These are phyloP conservation scores for Lachancea fermentati DNA, from an alignment of 805 yeast species.

Conservation along the genomic window DNA sequence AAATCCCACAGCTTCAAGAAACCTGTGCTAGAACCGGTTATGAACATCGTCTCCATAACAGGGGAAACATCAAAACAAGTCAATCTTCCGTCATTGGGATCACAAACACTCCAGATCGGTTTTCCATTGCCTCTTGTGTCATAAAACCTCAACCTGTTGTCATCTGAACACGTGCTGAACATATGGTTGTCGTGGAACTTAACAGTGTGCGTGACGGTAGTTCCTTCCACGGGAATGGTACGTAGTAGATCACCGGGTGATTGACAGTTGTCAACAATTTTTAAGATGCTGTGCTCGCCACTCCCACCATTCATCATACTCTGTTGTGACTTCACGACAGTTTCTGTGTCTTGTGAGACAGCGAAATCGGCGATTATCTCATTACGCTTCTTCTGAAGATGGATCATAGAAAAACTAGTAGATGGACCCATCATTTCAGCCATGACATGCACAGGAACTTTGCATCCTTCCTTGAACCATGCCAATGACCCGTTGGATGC, in stretches of 20 bases:
- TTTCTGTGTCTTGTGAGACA: constrained; percentile 22
- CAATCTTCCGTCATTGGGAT: constrained; percentile 26
- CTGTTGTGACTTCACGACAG: constrained; percentile 28
- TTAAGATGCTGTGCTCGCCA: constrained; percentile 27
- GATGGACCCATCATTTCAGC: constrained; percentile 31
- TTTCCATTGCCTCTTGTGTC: constrained; percentile 27
- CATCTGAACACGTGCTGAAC: constrained; percentile 31
- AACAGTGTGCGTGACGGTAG: constrained; percentile 28
- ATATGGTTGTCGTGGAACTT: constrained; percentile 29
- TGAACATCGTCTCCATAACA: constrained; percentile 25
- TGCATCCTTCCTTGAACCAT: constrained; percentile 29
- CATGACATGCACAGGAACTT: constrained; percentile 29
- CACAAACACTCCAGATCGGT: constrained; percentile 23
- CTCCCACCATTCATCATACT: constrained; percentile 13
- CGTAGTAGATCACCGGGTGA: constrained; percentile 28
- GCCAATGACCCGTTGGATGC: constrained; percentile 31
- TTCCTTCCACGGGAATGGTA: constrained; percentile 26
- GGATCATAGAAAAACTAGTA: constrained; percentile 27
- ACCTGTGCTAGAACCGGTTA: constrained; percentile 31
- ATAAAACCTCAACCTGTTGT: constrained; percentile 29
- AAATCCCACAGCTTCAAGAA: constrained; percentile 32
- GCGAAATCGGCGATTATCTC: constrained; percentile 28
- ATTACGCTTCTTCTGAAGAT: constrained; percentile 20
- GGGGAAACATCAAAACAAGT: constrained; percentile 28
- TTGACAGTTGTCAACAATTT: constrained; percentile 30